These are phyloP conservation scores for Straminergon stramineum DNA, from an alignment of 225 moss, liverwort and hornwort species.

Conservation along the genomic window DNA sequence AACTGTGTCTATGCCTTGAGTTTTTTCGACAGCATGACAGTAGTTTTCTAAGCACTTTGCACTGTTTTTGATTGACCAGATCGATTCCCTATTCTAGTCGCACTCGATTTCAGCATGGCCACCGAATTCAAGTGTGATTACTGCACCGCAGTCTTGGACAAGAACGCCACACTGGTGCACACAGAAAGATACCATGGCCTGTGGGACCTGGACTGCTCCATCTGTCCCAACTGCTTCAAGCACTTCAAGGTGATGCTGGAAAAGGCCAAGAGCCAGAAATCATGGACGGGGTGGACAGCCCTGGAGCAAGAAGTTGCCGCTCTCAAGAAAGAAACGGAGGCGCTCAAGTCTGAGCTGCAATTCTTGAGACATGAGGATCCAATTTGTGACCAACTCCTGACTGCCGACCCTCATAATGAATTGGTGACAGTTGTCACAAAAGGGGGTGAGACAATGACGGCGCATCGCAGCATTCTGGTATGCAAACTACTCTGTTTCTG, in stretches of 20 bases:
- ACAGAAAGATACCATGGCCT: neutral
- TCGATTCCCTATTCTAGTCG: neutral
- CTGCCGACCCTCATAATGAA: neutral
- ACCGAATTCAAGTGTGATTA: neutral
- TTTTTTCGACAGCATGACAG: neutral
- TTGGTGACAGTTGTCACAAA: neutral
- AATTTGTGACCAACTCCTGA: neutral
- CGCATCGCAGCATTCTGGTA: slow-evolving; percentile 5
- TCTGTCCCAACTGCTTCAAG: neutral
- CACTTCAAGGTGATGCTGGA: neutral
- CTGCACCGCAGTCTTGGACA: neutral
- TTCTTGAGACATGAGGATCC: neutral
- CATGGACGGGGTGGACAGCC: neutral
- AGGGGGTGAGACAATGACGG: neutral
- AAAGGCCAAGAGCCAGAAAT: neutral
- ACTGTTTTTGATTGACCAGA: neutral
- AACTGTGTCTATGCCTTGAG: neutral
- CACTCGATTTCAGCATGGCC: neutral
- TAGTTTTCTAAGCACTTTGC: neutral
- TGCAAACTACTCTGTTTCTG: neutral
- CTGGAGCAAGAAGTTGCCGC: neutral
- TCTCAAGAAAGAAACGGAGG: neutral
- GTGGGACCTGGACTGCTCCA: neutral
- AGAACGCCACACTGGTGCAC: neutral
- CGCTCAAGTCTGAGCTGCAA: neutral